A percentile compares a stretch with the other conserved stretches of the same genome.
Conservation (phyloP, 2,329 filamentous ascomycete species). For the Leptographium flavum region DNA sequence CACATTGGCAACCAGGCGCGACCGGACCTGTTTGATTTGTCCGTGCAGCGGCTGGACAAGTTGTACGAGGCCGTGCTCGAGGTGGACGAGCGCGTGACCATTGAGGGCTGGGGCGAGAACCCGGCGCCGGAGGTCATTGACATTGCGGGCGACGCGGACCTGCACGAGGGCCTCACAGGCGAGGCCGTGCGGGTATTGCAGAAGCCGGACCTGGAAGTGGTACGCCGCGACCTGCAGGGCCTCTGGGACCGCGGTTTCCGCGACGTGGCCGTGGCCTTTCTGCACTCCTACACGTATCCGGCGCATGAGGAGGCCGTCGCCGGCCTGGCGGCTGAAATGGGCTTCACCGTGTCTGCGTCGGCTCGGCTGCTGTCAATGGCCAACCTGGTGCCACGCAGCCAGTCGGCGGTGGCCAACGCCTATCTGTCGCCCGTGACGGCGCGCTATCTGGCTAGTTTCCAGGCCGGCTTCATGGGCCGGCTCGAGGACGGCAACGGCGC, state of each 20-base stretch:
- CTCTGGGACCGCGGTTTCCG: conserved; percentile 46
- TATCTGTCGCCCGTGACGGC: conserved; percentile 59
- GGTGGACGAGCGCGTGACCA: conserved; percentile 75
- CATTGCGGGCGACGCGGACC: conserved; percentile 23
- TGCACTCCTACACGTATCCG: conserved; percentile 9
- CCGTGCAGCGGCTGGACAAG: conserved; percentile 73
- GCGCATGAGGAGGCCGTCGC: conserved; percentile 8
- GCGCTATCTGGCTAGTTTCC: conserved; percentile 55
- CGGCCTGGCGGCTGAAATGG: conserved; percentile 3
- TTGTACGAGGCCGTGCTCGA: conserved; percentile 78
- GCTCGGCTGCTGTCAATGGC: conserved; percentile 37
- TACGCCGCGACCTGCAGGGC: conserved; percentile 40
- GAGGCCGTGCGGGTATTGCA: conserved; percentile 55
- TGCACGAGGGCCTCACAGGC: conserved; percentile 50
- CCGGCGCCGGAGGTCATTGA: conserved; percentile 45
- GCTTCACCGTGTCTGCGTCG: conserved; percentile 1
- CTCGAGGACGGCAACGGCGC: conserved; percentile 26
- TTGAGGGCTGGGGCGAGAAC: conserved; percentile 85
- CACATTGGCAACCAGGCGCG: conserved; percentile 82
- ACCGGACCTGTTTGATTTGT: conserved; percentile 80
- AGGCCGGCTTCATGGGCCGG: conserved; percentile 46
- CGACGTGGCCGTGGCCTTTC: conserved; percentile 21
- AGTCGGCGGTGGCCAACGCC: conserved; percentile 57
- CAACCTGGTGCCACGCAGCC: conserved; percentile 55
- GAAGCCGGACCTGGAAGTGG: conserved; percentile 36